Base-by-base conservation (phyloP, 2,329 filamentous ascomycete species). In the Botryotinia narcissicola region DNA sequence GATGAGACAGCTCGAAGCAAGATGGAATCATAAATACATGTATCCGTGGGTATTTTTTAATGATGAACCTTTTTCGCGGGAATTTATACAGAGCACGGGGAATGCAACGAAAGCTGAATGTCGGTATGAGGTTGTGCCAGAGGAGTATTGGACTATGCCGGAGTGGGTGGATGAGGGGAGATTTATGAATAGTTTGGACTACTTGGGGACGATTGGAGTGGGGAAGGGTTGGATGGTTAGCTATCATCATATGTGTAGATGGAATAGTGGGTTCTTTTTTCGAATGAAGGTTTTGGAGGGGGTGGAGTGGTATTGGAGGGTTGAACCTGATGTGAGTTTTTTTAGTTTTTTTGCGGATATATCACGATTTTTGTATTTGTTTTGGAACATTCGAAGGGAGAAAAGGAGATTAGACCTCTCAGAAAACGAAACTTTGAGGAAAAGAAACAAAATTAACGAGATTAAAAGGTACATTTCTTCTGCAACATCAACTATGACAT, bases 231-330 rank as follows among this genome's bases (percentile, higher is more conserved):
- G 97, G 84, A 97, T 94, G 44, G 85, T 97, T 83, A 97, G 93
- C 85, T 99, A 99, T 86, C 91, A 96, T 76, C 96, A 99, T 86
- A 99, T 98, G 96, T 99, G 96, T 84, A 93, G 96, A 76, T 96
- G 93, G 93, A 95, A 94, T 82, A 92, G 90, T 75, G 93, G 93
- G 73, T 86, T 93, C 80, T 95, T 97, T 85, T 94, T 93, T 81
- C 88, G 91, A 72, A 93, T 97, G 81, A 89, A 91, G 0, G 90
- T 91, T 2, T 87, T 97, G 63, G 84, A 87, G 73, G 76, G 84
- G 37, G 89, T 88, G 75, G 85, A 89, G 72, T 90, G 85, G 84
- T 90, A 88, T 79, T 89, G 87, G 88, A 84, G 86, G 75, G 84
- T 90, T 18, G 87, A 90, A 77, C 88, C 88, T 66, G 87, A 88